A percentile compares a stretch with the other conserved stretches of the same genome.
Conservation (phyloP, 306 rosid species). For the Citrullus mucosospermus region DNA sequence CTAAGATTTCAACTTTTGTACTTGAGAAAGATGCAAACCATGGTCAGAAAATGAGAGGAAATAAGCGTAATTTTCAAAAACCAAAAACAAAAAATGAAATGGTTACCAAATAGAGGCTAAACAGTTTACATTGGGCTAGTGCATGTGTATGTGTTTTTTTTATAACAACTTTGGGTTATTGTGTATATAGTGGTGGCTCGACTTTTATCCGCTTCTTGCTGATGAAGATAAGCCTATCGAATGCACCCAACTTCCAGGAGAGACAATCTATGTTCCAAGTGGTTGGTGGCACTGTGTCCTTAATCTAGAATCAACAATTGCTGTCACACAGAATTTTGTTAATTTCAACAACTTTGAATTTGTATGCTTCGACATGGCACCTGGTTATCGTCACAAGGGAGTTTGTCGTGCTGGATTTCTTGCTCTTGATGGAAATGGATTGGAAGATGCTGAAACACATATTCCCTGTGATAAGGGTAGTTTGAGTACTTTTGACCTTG, state of each 20-base stretch:
- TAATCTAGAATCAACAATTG: slow-evolving; percentile 84
- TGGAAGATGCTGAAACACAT: slow-evolving; percentile 32
- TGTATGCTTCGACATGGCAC: slow-evolving; percentile 98
- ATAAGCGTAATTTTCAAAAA: too few species aligned
- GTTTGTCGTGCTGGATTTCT: slow-evolving; percentile 93
- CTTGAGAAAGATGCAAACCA: too few species aligned
- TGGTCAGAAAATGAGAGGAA: too few species aligned
- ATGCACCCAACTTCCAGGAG: slow-evolving; percentile 94
- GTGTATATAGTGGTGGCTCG: slow-evolving; percentile 90
- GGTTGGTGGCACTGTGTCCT: slow-evolving; percentile 99
- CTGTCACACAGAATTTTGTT: slow-evolving; percentile 89
- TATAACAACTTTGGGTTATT: slow-evolving; percentile 2
- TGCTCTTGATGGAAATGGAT: slow-evolving; percentile 56
- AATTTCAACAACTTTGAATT: slow-evolving; percentile 79
- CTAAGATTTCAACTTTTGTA: too few species aligned
- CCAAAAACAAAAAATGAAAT: too few species aligned
- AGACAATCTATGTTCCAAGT: slow-evolving; percentile 92
- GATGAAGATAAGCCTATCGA: slow-evolving; percentile 97
- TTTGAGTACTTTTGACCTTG: slow-evolving; percentile 25
- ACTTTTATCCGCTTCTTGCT: slow-evolving; percentile 93
- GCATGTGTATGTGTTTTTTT: too few species aligned
- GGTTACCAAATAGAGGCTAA: too few species aligned
- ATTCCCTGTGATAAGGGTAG: slow-evolving; percentile 16
- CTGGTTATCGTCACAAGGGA: slow-evolving; percentile 95
- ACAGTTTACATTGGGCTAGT: slow-evolving; percentile 3